A percentile compares a stretch with the other conserved stretches of the same genome.
phyloP scores from a whole-genome alignment of 2,329 filamentous ascomycete genomes.

The Drechslerella stenobrocha region DNA sequence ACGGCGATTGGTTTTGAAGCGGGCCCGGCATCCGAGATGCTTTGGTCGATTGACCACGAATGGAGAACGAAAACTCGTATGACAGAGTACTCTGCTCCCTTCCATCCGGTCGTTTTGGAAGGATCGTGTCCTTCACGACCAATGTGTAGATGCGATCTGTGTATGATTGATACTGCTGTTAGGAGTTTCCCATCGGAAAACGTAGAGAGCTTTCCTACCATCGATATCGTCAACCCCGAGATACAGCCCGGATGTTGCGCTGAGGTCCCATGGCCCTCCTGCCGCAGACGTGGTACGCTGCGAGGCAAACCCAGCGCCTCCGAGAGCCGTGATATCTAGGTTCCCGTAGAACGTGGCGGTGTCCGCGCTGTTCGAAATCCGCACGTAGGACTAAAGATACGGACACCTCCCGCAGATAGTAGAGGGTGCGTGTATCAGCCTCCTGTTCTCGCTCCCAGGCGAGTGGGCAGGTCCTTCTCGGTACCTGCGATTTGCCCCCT shows the following conservation, averaged over 20 bases:
- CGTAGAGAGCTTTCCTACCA: conserved; percentile 36
- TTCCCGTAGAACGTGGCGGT: conserved; percentile 66
- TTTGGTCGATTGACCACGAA: conserved; percentile 51
- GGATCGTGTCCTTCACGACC: conserved; percentile 70
- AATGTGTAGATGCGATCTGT: conserved; percentile 66
- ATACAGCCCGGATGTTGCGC: conserved; percentile 62
- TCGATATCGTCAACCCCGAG: conserved; percentile 44
- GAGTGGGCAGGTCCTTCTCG: background rate
- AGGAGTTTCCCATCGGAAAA: no score
- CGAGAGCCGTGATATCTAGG: conserved; percentile 73
- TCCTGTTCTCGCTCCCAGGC: background rate
- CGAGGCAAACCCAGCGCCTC: conserved; percentile 79
- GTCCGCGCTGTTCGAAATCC: conserved; percentile 54
- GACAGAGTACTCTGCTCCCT: conserved; percentile 72
- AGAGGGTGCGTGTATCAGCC: background rate
- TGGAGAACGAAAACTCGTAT: conserved; percentile 72
- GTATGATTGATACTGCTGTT: no score
- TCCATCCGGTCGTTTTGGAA: conserved; percentile 60
- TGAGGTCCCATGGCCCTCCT: conserved; percentile 65
- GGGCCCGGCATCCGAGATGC: conserved; percentile 26
- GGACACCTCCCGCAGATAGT: background rate
- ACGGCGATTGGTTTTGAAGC: background rate
- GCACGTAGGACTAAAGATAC: conserved; percentile 59
- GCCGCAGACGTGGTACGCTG: conserved; percentile 68
- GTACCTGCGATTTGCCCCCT: conserved; percentile 38